phyloP scores from a whole-genome alignment of 306 rosid species.

The Medicago ruthenica region DNA sequence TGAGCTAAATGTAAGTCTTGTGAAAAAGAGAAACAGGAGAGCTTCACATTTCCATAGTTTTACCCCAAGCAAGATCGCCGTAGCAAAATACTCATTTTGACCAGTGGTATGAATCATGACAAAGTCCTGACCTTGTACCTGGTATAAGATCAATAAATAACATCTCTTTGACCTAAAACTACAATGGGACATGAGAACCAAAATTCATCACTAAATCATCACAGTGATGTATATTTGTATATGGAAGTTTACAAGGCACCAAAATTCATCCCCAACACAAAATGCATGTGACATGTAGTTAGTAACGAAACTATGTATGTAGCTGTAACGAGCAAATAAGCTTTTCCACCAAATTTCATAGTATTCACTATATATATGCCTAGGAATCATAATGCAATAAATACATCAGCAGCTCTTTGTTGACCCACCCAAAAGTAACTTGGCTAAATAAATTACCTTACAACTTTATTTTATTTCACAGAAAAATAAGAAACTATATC shows the following conservation, averaged over 20 bases:
- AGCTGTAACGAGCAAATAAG: slow-evolving; percentile 30
- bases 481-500: slow-evolving; percentile 34
- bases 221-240: not conserved
- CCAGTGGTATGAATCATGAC: not conserved
- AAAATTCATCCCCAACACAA: slow-evolving; percentile 28
- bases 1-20: not conserved
- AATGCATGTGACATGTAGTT: slow-evolving; percentile 12
- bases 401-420: slow-evolving; percentile 18
- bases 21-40: not conserved
- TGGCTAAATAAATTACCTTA: slow-evolving; percentile 36
- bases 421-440: slow-evolving; percentile 34
- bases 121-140: not conserved
- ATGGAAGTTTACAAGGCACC: slow-evolving; percentile 25
- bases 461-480: slow-evolving; percentile 36
- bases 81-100: not conserved
- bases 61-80: not conserved
- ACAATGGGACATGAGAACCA: slow-evolving; percentile 20
- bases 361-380: slow-evolving; percentile 24
- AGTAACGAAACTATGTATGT: slow-evolving; percentile 1
- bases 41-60: not conserved
- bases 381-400: slow-evolving; percentile 33
- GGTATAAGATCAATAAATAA: not conserved
- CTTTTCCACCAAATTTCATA: slow-evolving; percentile 27
- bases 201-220: slow-evolving; percentile 20
- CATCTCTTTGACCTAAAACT: not conserved